Evolutionary conservation across 768 basidiomycete species (phyloP).

Genomic region (Termitomyces eurrhizus): DNA sequence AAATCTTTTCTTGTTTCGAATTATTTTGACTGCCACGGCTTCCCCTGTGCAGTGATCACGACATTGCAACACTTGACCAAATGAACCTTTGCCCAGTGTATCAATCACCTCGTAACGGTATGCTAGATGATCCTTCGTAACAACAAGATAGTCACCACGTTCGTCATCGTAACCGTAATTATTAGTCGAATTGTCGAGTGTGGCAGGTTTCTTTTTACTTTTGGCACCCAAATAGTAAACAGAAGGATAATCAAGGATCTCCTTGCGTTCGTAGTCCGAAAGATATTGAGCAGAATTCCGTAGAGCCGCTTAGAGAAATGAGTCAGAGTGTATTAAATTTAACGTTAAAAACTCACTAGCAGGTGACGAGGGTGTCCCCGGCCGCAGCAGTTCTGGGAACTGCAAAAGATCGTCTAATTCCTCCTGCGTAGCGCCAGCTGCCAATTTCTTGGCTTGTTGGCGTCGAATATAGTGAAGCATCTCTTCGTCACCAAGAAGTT

Average conservation of each 20-base stretch:
- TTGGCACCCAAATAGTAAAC: constrained; percentile 81
- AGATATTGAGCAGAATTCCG: constrained; percentile 66
- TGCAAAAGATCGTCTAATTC: constrained; percentile 85
- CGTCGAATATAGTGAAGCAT: constrained; percentile 93
- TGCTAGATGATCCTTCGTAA: constrained; percentile 88
- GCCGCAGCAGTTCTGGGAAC: constrained; percentile 88
- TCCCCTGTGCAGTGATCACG: constrained; percentile 93
- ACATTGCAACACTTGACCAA: constrained; percentile 95
- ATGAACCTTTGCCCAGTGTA: constrained; percentile 95
- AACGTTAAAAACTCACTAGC: constrained; percentile 48
- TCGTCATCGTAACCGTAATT: constrained; percentile 98
- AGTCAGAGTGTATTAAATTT: constrained; percentile 6
- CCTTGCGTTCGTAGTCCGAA: constrained; percentile 86
- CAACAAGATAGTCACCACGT: constrained; percentile 92
- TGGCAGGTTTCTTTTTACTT: constrained; percentile 82
- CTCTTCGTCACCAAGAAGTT: constrained; percentile 89
- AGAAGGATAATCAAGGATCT: constrained; percentile 81
- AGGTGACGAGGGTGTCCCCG: constrained; percentile 62
- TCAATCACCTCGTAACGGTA: constrained; percentile 96
- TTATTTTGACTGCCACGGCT: constrained; percentile 99
- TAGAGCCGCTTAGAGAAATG: constrained; percentile 48
- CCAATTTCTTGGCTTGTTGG: constrained; percentile 84
- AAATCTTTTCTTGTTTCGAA: constrained; percentile 98
- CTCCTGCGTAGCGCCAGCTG: constrained; percentile 77
- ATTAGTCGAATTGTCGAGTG: constrained; percentile 66